Base-by-base conservation (phyloP, 768 basidiomycete genomes). In the Coprinopsis strossmayeri region DNA sequence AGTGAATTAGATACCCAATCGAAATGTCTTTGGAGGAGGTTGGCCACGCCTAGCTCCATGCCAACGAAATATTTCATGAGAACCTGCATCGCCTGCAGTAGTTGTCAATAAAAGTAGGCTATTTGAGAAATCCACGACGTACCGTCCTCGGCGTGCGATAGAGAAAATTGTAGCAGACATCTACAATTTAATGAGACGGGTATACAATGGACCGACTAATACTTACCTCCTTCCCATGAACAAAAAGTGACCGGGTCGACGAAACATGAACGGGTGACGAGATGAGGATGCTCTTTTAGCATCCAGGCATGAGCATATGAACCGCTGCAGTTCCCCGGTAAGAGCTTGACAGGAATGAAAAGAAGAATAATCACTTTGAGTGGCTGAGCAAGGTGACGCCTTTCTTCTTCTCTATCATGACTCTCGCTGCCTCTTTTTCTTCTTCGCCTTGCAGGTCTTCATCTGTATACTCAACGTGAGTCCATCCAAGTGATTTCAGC, bases 241-340 rank as follows among this genome's bases (percentile, higher is more conserved):
- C 91, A 93, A 64, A 93, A 91, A 0, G 85, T 79, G 24, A 88
- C 85, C 7, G 94, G 91, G 59, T 98, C 94, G 26, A 93, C 84
- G 59, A 96, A 92, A 61, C 89, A 91, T 7, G 84, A 92, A 2
- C 91, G 77, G 1, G 69, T 67, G 39, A 86, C 68, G 56, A 95
- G 72, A 17, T 77, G 66, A 1, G 90, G 84, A 46, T 82, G 71
- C 17, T 76, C 76, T 63, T 95, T 96, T 39, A 96, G 68, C 61
- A 94, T 71, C 94, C 94, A 96, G 3, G 86, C 85, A 62, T 96
- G 93, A 1, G 76, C 68, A 58, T 91, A 91, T 27, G 87, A 84
- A 0, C 89, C 88, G 58, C 86, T 87, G 54, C n/a, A n/a, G n/a
- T n/a, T n/a, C n/a, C n/a, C n/a, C n/a, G n/a, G n/a, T 28, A 50